Percentiles rank a stretch among this genome's conserved stretches.
Evolutionary conservation across 1,284 basidiomycete genomes (phyloP).

Genomic region (Trichosporon coremiiforme): DNA sequence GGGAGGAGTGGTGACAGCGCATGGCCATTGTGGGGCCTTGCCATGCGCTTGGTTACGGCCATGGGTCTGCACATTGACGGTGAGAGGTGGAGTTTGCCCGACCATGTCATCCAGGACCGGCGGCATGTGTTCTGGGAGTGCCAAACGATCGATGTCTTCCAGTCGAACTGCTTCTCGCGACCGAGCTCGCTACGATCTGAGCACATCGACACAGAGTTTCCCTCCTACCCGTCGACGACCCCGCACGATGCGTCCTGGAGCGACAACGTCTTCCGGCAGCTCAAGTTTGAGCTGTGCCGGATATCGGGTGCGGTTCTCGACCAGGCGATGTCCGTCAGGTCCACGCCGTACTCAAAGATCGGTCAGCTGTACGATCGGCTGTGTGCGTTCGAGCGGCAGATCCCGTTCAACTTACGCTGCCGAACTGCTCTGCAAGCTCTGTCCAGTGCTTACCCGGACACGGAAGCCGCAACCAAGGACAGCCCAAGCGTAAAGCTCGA

Average conservation of each 20-base stretch:
- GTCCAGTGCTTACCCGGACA: slow-evolving; percentile 37
- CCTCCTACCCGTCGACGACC: slow-evolving; percentile 19
- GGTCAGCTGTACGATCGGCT: slow-evolving; percentile 35
- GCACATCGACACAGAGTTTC: slow-evolving; percentile 44
- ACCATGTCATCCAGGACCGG: slow-evolving; percentile 44
- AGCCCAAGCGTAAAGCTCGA: slow-evolving; percentile 33
- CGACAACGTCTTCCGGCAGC: slow-evolving; percentile 32
- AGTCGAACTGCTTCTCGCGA: slow-evolving; percentile 45
- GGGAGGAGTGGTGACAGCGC: slow-evolving; percentile 45
- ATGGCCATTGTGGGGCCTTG: slow-evolving; percentile 51
- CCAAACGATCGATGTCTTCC: slow-evolving; percentile 39
- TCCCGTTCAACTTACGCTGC: slow-evolving; percentile 40
- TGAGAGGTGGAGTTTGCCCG: slow-evolving; percentile 45
- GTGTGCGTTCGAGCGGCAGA: slow-evolving; percentile 39
- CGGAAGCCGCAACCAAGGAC: slow-evolving; percentile 32
- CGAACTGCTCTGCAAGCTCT: slow-evolving; percentile 37
- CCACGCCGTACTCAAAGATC: slow-evolving; percentile 35
- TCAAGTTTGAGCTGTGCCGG: slow-evolving; percentile 41
- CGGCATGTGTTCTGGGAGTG: slow-evolving; percentile 41
- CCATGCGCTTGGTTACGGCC: slow-evolving; percentile 34
- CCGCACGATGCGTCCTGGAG: slow-evolving; percentile 1
- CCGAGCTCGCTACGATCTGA: slow-evolving; percentile 36
- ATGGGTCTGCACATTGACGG: slow-evolving; percentile 54
- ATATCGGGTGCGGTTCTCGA: slow-evolving; percentile 39
- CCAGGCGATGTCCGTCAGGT: slow-evolving; percentile 33